These are phyloP conservation scores for Bothriochloa decipiens DNA, from an alignment of 176 grass and related monocot species.

Conservation along the genomic window DNA sequence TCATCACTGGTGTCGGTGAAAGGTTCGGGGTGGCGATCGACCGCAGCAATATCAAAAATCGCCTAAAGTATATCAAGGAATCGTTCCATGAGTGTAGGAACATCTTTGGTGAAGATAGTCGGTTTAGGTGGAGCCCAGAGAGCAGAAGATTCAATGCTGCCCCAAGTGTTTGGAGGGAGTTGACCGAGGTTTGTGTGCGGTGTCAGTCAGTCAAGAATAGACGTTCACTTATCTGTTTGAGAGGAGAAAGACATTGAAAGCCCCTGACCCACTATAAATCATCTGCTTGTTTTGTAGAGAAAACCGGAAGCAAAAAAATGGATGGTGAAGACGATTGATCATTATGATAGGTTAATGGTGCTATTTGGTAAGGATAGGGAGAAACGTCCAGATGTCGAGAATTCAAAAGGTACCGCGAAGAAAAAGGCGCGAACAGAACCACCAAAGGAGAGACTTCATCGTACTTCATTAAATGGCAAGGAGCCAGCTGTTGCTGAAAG, in stretches of 20 bases:
- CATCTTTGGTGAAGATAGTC: constrained; percentile 38
- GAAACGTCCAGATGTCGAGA: constrained; percentile 9
- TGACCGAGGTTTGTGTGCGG: constrained; percentile 43
- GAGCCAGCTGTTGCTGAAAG: not conserved
- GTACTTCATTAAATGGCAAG: constrained; percentile 37
- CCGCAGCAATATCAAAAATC: constrained; percentile 52
- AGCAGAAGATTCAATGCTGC: constrained; percentile 47
- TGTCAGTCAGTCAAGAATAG: not conserved
- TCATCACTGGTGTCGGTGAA: constrained; percentile 42
- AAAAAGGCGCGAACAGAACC: constrained; percentile 49
- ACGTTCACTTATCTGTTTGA: not conserved
- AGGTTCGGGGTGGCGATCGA: constrained; percentile 53
- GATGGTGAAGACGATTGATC: constrained; percentile 58
- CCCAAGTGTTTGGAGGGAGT: constrained; percentile 53
- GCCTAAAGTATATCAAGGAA: constrained; percentile 55
- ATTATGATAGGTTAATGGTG: constrained; percentile 48
- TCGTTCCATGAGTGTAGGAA: constrained; percentile 49
- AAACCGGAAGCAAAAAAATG: constrained; percentile 63
- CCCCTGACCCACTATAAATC: not conserved
- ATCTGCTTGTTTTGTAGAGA: constrained; percentile 47
- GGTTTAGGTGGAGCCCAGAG: constrained; percentile 39
- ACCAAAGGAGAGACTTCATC: constrained; percentile 38
- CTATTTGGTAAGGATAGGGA: constrained; percentile 57
- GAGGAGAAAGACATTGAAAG: not conserved
- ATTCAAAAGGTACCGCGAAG: constrained; percentile 4